Evolutionary conservation across 2,329 filamentous ascomycete species (phyloP).

Genomic region (Orbilia quercus): DNA sequence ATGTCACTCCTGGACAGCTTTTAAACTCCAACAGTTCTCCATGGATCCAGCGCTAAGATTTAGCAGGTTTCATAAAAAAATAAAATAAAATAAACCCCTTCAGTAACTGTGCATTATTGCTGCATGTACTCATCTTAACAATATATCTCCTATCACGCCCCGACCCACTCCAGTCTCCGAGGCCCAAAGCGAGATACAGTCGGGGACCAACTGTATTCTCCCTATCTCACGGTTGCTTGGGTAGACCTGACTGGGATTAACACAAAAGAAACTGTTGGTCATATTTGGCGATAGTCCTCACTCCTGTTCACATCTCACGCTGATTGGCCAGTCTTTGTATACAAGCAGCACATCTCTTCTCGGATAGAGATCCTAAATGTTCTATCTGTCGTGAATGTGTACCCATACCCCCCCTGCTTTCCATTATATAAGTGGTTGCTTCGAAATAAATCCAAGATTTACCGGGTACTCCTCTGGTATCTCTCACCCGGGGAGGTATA

Average conservation of each 20-base stretch:
- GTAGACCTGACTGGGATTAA: not conserved
- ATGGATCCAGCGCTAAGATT: not conserved
- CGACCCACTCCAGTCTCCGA: no score
- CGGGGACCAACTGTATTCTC: no score
- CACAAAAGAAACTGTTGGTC: not conserved
- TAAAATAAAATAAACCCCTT: no score
- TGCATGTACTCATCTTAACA: no score
- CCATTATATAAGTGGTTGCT: slow-evolving; percentile 20
- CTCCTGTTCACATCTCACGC: not conserved
- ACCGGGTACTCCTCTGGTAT: not conserved
- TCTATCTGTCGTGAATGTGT: slow-evolving; percentile 7
- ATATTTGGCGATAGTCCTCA: not conserved
- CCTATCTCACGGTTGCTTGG: not conserved
- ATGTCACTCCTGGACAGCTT: no score
- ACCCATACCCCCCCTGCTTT: slow-evolving; percentile 11
- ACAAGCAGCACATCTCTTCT: not conserved
- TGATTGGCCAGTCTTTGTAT: not conserved
- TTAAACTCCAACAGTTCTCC: not conserved
- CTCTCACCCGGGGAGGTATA: not conserved
- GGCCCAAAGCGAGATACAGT: no score
- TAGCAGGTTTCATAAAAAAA: no score
- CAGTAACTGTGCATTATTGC: no score
- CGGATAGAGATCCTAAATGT: slow-evolving; percentile 15
- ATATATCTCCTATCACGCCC: no score
- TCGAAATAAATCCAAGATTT: not conserved